Evolutionary conservation across 2,329 filamentous ascomycete genomes (phyloP).

Genomic region (Paracoccidioides brasiliensis): DNA sequence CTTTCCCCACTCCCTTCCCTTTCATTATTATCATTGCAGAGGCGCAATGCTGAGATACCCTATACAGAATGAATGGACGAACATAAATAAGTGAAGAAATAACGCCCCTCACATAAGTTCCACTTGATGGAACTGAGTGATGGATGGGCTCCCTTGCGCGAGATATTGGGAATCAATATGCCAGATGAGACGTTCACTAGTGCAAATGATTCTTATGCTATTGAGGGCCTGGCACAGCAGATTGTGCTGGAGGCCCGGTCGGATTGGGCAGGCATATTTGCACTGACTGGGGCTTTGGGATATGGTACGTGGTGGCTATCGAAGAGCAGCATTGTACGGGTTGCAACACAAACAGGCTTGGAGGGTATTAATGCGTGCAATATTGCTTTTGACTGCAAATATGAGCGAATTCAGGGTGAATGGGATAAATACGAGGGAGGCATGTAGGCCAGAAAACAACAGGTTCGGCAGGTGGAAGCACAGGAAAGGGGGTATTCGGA

Average conservation of each 20-base stretch:
- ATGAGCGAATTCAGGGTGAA: background rate
- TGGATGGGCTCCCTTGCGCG: conserved; percentile 33
- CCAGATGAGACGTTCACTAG: conserved; percentile 25
- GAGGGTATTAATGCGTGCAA: background rate
- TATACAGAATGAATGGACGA: background rate
- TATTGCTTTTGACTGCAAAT: conserved; percentile 2
- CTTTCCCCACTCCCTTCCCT: no score
- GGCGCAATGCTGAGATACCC: background rate
- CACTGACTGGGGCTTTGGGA: background rate
- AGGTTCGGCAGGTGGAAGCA: background rate
- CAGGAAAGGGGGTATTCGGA: background rate
- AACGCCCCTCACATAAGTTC: background rate
- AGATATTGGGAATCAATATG: conserved; percentile 26
- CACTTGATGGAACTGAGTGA: conserved; percentile 14
- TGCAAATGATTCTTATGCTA: conserved; percentile 13
- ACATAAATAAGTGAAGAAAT: background rate
- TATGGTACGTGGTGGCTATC: background rate
- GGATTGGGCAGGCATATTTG: background rate
- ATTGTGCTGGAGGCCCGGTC: background rate
- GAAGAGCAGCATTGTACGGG: background rate
- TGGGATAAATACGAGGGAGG: background rate
- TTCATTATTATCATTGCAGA: background rate
- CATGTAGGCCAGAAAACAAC: background rate
- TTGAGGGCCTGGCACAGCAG: background rate
- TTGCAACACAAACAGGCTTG: no score